Evolutionary conservation across 495 filamentous ascomycete genomes (phyloP).

Genomic region (Penicillium atrosanguineum): DNA sequence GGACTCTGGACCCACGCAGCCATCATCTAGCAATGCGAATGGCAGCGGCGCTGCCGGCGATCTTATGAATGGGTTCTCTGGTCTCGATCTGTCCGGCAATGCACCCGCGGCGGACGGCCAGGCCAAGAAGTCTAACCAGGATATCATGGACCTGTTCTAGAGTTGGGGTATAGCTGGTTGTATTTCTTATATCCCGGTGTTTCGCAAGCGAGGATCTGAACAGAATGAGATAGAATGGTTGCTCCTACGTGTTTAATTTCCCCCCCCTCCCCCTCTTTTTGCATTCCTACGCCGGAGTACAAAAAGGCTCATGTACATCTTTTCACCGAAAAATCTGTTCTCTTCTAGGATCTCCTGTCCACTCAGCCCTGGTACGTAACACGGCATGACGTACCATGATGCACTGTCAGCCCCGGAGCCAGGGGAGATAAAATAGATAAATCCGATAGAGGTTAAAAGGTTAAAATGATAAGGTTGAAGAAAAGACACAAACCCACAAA

Average conservation of each 20-base stretch:
- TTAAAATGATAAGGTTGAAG: neutral
- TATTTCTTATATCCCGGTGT: conserved; percentile 25
- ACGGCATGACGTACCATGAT: neutral
- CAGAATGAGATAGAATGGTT: conserved; percentile 32
- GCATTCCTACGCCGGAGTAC: conserved; percentile 14
- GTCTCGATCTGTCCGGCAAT: conserved; percentile 66
- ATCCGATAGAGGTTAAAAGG: neutral
- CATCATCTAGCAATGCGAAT: conserved; percentile 31
- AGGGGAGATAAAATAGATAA: neutral
- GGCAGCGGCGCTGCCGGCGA: conserved; percentile 46
- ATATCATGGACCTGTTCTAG: conserved; percentile 87
- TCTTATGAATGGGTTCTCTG: conserved; percentile 82
- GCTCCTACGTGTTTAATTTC: conserved; percentile 25
- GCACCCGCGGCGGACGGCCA: conserved; percentile 25
- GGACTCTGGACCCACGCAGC: conserved; percentile 31
- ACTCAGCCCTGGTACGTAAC: neutral
- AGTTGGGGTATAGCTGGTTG: conserved; percentile 15
- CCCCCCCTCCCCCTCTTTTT: neutral
- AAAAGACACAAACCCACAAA: neutral
- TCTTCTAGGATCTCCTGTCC: neutral
- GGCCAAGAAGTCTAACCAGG: conserved; percentile 72
- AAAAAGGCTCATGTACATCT: conserved; percentile 26
- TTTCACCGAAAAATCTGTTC: conserved; percentile 8
- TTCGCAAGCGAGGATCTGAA: conserved; percentile 28
- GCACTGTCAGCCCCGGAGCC: neutral